Conservation (phyloP, 345 rosid genomes). For the Raphanus sativus region DNA sequence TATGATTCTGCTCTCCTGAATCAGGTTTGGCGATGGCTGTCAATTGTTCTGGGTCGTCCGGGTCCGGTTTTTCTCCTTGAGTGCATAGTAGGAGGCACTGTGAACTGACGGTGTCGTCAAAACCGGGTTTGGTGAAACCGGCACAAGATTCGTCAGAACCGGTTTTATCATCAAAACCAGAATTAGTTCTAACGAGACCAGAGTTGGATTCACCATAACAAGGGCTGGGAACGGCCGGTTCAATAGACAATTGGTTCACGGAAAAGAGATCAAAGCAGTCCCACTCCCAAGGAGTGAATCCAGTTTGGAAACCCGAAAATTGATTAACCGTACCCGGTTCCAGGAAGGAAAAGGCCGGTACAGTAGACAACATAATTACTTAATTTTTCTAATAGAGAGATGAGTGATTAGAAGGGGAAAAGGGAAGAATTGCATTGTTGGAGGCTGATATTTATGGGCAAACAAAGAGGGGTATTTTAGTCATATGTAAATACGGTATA, state of each 20-base stretch:
- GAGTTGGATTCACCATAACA: conserved; percentile 33
- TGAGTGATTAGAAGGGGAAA: conserved; percentile 49
- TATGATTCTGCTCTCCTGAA: conserved; percentile 19
- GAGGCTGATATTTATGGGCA: conserved; percentile 60
- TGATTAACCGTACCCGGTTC: conserved; percentile 44
- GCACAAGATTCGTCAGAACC: conserved; percentile 20
- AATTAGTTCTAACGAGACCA: conserved; percentile 7
- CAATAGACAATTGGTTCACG: conserved; percentile 27
- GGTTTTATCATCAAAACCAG: conserved; percentile 21
- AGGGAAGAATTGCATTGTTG: conserved; percentile 78
- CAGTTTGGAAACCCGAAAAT: conserved; percentile 46
- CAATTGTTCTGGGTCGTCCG: background rate
- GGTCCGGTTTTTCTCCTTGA: background rate
- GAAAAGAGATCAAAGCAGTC: conserved; percentile 36
- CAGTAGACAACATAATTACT: conserved; percentile 41
- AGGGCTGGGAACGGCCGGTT: conserved; percentile 28
- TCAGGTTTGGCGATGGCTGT: conserved; percentile 19
- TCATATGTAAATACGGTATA: conserved; percentile 20
- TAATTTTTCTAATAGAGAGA: background rate
- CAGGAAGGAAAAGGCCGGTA: conserved; percentile 43
- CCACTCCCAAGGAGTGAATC: conserved; percentile 60
- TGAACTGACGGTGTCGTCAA: background rate
- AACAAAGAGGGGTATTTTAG: conserved; percentile 32
- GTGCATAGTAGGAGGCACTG: conserved; percentile 1
- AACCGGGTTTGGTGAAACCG: conserved; percentile 24